These are phyloP conservation scores for Ceratocystis destructans DNA, from an alignment of 2,329 filamentous ascomycete genomes.

Conservation along the genomic window DNA sequence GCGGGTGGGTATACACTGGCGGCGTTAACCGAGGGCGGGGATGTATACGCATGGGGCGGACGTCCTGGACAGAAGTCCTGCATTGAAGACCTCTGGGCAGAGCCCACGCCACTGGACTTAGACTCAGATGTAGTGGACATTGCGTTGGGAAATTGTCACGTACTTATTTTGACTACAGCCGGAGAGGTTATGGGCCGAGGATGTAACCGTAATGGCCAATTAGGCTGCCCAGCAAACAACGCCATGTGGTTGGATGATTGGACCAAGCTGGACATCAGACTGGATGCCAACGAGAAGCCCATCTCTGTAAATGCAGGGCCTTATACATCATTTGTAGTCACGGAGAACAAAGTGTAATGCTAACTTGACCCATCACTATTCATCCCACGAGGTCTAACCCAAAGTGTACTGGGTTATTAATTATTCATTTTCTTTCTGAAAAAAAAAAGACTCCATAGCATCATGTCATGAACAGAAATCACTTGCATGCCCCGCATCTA, in stretches of 20 bases:
- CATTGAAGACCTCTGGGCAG: slow-evolving; percentile 17
- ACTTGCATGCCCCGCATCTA: slow-evolving; percentile 33
- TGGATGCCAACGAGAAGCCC: slow-evolving; percentile 24
- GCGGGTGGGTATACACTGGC: slow-evolving; percentile 44
- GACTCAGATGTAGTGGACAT: slow-evolving; percentile 41
- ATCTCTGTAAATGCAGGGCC: slow-evolving; percentile 35
- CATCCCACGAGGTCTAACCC: not conserved
- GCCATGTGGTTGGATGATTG: slow-evolving; percentile 25
- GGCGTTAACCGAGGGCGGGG: slow-evolving; percentile 42
- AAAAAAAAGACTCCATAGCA: slow-evolving; percentile 18
- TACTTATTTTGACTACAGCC: slow-evolving; percentile 39
- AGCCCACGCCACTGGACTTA: slow-evolving; percentile 34
- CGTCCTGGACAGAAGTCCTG: slow-evolving; percentile 17
- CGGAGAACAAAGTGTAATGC: not conserved
- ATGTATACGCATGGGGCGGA: slow-evolving; percentile 49
- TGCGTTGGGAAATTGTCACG: slow-evolving; percentile 44
- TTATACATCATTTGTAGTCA: slow-evolving; percentile 36
- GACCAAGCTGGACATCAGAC: slow-evolving; percentile 27
- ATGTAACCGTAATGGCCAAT: slow-evolving; percentile 44
- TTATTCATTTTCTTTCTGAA: slow-evolving; percentile 16
- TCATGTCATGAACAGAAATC: slow-evolving; percentile 18
- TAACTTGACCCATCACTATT: not conserved
- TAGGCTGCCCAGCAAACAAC: slow-evolving; percentile 30
- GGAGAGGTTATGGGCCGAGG: slow-evolving; percentile 43
- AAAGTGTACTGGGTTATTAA: slow-evolving; percentile 12